A percentile compares a stretch with the other conserved stretches of the same genome.
Conservation (phyloP, 2,329 filamentous ascomycete species). For the Dothideomycetes sp. region DNA sequence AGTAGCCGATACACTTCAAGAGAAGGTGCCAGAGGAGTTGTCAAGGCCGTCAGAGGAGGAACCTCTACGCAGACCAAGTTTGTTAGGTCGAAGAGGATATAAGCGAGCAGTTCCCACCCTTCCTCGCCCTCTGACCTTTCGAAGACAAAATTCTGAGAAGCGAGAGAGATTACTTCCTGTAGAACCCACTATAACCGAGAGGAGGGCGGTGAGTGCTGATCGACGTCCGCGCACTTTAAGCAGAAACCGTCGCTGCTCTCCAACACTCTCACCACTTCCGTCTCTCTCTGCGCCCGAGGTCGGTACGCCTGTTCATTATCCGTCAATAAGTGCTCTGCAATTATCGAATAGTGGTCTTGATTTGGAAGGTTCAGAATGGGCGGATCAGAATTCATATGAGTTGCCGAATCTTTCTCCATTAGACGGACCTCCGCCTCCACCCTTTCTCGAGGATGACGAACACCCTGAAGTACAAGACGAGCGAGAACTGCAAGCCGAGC, state of each 20-base stretch:
- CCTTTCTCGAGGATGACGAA: conserved; percentile 1
- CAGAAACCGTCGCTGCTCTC: conserved; percentile 32
- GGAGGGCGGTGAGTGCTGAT: conserved; percentile 60
- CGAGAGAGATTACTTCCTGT: conserved; percentile 61
- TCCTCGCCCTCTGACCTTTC: conserved; percentile 67
- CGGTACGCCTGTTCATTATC: conserved; percentile 4
- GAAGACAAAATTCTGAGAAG: conserved; percentile 70
- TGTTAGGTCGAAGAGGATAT: conserved; percentile 18
- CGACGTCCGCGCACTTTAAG: conserved; percentile 28
- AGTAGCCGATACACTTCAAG: conserved; percentile 1
- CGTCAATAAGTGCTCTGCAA: not conserved
- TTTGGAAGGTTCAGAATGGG: not conserved
- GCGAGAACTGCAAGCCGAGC: conserved; percentile 61
- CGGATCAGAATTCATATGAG: not conserved
- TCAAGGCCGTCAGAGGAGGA: conserved; percentile 12
- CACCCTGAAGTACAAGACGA: conserved; percentile 38
- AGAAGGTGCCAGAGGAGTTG: conserved; percentile 19
- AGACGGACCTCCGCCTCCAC: not conserved
- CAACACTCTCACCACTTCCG: conserved; percentile 24
- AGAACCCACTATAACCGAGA: conserved; percentile 52
- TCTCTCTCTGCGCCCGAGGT: conserved; percentile 29
- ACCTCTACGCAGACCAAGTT: conserved; percentile 12
- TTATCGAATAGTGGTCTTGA: not conserved
- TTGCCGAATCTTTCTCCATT: not conserved
- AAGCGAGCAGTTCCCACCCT: conserved; percentile 65